phyloP scores from a whole-genome alignment of 306 rosid genomes.

The Delonix regia region DNA sequence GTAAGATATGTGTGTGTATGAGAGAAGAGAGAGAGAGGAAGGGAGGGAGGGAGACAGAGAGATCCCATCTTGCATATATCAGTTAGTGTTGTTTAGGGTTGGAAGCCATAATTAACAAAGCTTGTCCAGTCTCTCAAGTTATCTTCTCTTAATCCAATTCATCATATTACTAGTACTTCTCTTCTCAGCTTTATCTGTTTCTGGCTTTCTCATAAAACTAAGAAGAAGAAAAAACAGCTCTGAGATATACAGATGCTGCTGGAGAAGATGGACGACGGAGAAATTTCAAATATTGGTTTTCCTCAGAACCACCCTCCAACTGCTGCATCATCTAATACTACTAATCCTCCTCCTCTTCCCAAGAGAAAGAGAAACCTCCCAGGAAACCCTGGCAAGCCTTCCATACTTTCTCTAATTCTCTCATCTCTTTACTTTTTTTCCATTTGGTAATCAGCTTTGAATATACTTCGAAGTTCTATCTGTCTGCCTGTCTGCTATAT shows the following conservation, averaged over 20 bases:
- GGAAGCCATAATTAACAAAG: constrained; percentile 44
- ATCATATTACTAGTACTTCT: constrained; percentile 3
- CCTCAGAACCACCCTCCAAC: constrained; percentile 47
- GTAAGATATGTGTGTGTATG: background rate
- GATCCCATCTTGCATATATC: constrained; percentile 64
- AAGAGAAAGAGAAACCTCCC: constrained; percentile 94
- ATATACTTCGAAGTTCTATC: no score
- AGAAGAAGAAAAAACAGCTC: constrained; percentile 30
- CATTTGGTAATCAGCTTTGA: background rate
- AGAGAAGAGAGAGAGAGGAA: constrained; percentile 6
- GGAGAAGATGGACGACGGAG: constrained; percentile 57
- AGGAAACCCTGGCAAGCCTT: constrained; percentile 82
- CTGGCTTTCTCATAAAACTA: constrained; percentile 41
- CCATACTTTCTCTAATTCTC: background rate
- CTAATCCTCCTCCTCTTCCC: constrained; percentile 38
- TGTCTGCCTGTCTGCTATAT: background rate
- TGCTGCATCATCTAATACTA: constrained; percentile 38
- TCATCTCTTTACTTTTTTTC: background rate
- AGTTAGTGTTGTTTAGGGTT: constrained; percentile 53
- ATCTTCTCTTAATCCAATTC: constrained; percentile 45
- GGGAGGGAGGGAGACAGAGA: constrained; percentile 43
- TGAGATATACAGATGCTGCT: constrained; percentile 29
- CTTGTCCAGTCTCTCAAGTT: constrained; percentile 44
- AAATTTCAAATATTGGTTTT: constrained; percentile 46
- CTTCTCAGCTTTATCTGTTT: constrained; percentile 31